Evolutionary conservation across 2,329 filamentous ascomycete species (phyloP).

Genomic region (Magnaporthales sp.): DNA sequence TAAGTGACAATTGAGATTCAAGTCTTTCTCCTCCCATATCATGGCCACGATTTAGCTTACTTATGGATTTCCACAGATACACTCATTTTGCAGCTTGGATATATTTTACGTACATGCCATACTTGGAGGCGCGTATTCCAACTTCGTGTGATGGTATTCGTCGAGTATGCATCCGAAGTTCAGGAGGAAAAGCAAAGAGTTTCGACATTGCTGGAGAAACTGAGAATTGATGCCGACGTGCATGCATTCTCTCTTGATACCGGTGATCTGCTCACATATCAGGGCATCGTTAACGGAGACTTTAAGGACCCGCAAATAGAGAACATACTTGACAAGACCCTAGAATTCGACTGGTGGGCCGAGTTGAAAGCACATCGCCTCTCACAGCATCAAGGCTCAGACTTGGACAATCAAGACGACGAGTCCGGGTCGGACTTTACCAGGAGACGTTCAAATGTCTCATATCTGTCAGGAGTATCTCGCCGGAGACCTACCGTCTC

Average conservation of each 20-base stretch:
- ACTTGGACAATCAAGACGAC: neutral
- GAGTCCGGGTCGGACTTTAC: neutral
- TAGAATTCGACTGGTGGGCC: conserved; percentile 78
- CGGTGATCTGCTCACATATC: conserved; percentile 63
- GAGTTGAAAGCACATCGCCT: conserved; percentile 44
- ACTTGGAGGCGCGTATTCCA: conserved; percentile 68
- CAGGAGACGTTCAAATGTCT: conserved; percentile 37
- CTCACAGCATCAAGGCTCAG: neutral
- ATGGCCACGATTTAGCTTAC: conserved; percentile 10
- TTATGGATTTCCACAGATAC: conserved; percentile 41
- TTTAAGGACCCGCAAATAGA: conserved; percentile 44
- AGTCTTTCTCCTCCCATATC: neutral
- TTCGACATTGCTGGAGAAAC: conserved; percentile 64
- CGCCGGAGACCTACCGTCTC: conserved; percentile 45
- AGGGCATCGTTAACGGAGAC: conserved; percentile 68
- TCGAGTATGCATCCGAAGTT: conserved; percentile 80
- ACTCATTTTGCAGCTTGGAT: conserved; percentile 78
- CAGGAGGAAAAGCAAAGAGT: conserved; percentile 69
- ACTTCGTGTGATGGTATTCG: conserved; percentile 75
- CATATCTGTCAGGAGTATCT: conserved; percentile 53
- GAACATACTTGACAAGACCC: conserved; percentile 52
- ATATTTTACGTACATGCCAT: conserved; percentile 73
- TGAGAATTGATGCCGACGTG: conserved; percentile 73
- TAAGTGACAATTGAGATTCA: conserved; percentile 25
- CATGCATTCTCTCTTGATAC: conserved; percentile 75